Base-by-base conservation (phyloP, 805 yeast genomes). In the Schwanniomyces polymorphus region DNA sequence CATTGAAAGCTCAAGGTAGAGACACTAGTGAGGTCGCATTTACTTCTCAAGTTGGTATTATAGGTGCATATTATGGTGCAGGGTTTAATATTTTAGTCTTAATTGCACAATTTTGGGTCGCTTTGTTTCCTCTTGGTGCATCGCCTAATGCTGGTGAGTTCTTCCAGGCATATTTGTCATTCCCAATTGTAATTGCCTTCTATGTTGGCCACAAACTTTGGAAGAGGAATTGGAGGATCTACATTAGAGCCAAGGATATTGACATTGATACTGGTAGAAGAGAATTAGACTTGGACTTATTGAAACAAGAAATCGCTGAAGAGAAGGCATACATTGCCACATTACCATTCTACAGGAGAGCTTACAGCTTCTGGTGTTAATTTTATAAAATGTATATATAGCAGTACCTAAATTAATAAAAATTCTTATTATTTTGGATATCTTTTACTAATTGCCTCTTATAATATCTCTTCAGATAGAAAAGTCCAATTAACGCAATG, bases 91-190 rank as follows among this genome's bases (percentile, higher is more conserved):
- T 77, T 27, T 63, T 85, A 46, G 83, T 88, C 51, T 72, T 90
- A 49, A 70, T 80, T 47, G 88, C 91, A 27, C 91, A 87, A 68
- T 87, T 89, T 74, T 89, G 92, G 89, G 76, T 85, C 48, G 91
- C 94, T 6, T 68, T 86, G 37, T 88, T 75, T 76, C 96, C 96
- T 45, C 60, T 82, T 40, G 81, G 82, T 11, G 72, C 49, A 6
- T 40, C 65, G 8, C 80, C 86, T 44, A 73, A 68, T 60, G 87
- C 88, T 7, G 57, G 65, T 34, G 67, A 56, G 39, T 88, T 88
- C 75, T 88, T 88, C 74, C 70, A 77, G 60, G 70, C 80, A 23
- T 88, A 84, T 65, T 70, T 88, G 56, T 81, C 89, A 10, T 74
- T 76, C 48, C 88, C 88, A 16, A 78, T 87, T 41, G 72, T 85